Percentiles rank a stretch among this genome's conserved stretches.
phyloP scores from a whole-genome alignment of 1,139 yeast genomes.

The Nakaseomyces uthaithaninus region DNA sequence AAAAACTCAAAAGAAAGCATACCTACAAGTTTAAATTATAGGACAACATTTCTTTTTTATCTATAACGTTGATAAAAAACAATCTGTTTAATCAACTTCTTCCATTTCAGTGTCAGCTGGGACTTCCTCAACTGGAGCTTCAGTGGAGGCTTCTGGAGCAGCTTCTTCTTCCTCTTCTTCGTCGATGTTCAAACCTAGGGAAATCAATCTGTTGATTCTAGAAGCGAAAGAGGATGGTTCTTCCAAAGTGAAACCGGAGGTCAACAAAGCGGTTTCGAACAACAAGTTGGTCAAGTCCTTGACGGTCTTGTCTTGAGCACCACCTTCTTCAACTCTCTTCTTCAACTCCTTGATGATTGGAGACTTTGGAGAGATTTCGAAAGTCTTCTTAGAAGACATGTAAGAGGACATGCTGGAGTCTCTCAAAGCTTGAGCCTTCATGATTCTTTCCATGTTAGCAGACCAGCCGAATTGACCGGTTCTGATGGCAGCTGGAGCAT shows the following conservation, averaged over 20 bases:
- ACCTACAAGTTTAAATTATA: background rate
- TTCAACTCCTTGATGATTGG: slow-evolving; percentile 91
- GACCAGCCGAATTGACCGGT: slow-evolving; percentile 99
- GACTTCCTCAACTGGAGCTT: slow-evolving; percentile 51
- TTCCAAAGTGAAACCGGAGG: slow-evolving; percentile 97
- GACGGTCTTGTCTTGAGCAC: slow-evolving; percentile 97
- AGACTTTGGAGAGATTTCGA: slow-evolving; percentile 97
- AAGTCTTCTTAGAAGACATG: slow-evolving; percentile 99
- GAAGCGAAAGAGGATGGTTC: slow-evolving; percentile 97
- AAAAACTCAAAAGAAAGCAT: background rate
- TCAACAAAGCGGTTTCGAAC: slow-evolving; percentile 95
- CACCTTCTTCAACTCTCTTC: slow-evolving; percentile 93
- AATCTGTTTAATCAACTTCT: slow-evolving; percentile 78
- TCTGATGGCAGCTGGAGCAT: slow-evolving; percentile 99
- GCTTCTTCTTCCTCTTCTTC: slow-evolving; percentile 61
- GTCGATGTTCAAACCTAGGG: slow-evolving; percentile 96
- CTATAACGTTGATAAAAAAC: background rate
- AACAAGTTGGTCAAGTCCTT: slow-evolving; percentile 94
- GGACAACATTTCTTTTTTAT: too few relatives aligned
- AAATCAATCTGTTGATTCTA: slow-evolving; percentile 96
- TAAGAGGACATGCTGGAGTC: slow-evolving; percentile 97
- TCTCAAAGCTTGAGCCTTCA: slow-evolving; percentile 99
- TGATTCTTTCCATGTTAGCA: slow-evolving; percentile 99
- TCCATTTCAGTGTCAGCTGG: slow-evolving; percentile 95
- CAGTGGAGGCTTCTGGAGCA: slow-evolving; percentile 40